Percentiles rank a stretch among this genome's conserved stretches.
phyloP scores from a whole-genome alignment of 1,139 yeast species.

The Trichomonascaceae sp. region DNA sequence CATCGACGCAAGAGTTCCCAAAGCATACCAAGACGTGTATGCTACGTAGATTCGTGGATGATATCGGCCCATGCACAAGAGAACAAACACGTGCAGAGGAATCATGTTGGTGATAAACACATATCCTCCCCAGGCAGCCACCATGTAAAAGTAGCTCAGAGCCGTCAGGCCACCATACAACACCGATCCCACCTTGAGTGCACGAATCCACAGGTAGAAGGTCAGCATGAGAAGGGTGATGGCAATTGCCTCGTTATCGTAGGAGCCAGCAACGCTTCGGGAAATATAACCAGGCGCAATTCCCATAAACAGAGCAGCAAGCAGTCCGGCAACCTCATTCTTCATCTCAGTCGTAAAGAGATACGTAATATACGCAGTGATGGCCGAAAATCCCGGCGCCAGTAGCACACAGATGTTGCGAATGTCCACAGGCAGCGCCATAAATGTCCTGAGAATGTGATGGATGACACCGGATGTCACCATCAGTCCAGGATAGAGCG shows the following conservation, averaged over 20 bases:
- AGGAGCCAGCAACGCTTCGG: constrained; percentile 96
- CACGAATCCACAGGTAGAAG: constrained; percentile 90
- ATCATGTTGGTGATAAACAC: constrained; percentile 96
- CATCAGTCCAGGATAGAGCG: constrained; percentile 96
- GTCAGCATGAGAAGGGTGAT: constrained; percentile 92
- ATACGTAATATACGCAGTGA: constrained; percentile 90
- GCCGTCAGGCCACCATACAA: constrained; percentile 79
- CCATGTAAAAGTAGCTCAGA: constrained; percentile 92
- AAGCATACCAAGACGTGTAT: constrained; percentile 91
- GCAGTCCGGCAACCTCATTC: constrained; percentile 76
- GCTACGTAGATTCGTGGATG: constrained; percentile 73
- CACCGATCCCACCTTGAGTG: constrained; percentile 81
- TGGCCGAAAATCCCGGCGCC: constrained; percentile 92
- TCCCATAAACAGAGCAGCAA: constrained; percentile 91
- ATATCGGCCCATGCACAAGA: constrained; percentile 91
- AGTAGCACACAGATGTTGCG: constrained; percentile 90
- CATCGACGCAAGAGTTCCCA: constrained; percentile 96
- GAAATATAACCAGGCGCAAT: constrained; percentile 98
- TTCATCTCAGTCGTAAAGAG: constrained; percentile 83
- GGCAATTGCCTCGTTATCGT: constrained; percentile 98
- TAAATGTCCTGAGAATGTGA: constrained; percentile 48
- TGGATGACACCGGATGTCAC: constrained; percentile 88
- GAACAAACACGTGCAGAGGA: constrained; percentile 87
- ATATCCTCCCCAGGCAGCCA: constrained; percentile 99
- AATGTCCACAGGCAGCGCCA: constrained; percentile 69